phyloP scores from a whole-genome alignment of 1,284 basidiomycete genomes.

The Puccinia triticina region DNA sequence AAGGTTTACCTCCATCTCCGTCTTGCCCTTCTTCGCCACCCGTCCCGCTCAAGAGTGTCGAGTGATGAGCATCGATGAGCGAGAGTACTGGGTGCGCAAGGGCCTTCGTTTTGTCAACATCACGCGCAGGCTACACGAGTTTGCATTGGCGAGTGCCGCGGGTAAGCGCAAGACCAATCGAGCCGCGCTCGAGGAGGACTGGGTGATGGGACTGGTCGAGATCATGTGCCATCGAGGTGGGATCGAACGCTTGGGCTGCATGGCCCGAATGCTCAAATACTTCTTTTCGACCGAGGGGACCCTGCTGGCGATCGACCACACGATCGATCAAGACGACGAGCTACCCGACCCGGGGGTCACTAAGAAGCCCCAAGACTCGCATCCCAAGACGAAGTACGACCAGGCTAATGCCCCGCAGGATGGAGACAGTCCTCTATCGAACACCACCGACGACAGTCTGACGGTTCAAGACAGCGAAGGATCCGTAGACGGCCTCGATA shows the following conservation, averaged over 20 bases:
- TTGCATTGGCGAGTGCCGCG: not conserved
- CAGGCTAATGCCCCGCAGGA: not conserved
- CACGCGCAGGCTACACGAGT: slow-evolving; percentile 4
- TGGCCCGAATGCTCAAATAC: slow-evolving; percentile 34
- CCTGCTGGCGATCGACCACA: slow-evolving; percentile 2
- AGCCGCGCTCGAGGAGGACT: slow-evolving; percentile 23
- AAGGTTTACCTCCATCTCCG: slow-evolving; percentile 20
- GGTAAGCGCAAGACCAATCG: slow-evolving; percentile 6
- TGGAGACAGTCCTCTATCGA: slow-evolving; percentile 19
- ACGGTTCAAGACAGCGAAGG: not conserved
- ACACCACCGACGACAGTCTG: not conserved
- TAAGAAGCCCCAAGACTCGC: not conserved
- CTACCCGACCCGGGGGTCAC: not conserved
- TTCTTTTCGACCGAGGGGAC: slow-evolving; percentile 25
- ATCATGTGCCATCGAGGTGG: slow-evolving; percentile 41
- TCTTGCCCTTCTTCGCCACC: slow-evolving; percentile 35
- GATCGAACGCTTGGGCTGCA: slow-evolving; percentile 32
- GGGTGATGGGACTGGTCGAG: slow-evolving; percentile 40
- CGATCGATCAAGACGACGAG: slow-evolving; percentile 1
- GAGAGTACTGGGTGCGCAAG: slow-evolving; percentile 43
- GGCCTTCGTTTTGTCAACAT: slow-evolving; percentile 19
- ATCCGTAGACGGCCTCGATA: not conserved
- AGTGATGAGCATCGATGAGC: slow-evolving; percentile 26
- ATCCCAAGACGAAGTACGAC: not conserved
- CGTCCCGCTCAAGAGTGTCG: slow-evolving; percentile 15